Base-by-base conservation (phyloP, 352 stramenopile species). In the Globisporangium uncinulatum region DNA sequence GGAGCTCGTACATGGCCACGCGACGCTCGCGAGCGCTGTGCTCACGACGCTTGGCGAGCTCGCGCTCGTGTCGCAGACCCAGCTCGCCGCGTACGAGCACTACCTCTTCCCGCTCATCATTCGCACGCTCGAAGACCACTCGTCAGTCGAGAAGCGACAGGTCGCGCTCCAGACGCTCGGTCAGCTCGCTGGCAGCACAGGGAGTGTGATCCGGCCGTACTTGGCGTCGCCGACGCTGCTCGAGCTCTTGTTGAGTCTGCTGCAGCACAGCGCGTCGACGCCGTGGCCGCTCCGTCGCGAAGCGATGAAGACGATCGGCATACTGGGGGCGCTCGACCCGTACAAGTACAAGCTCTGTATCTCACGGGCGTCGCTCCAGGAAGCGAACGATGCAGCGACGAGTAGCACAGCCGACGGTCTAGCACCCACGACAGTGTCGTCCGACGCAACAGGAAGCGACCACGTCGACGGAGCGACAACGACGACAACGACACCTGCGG, bases 61-160 rank as follows among this genome's bases (percentile, higher is more conserved):
- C 20, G 90, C 94, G 24, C 66, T 93, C 10, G 95, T 98, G 17
- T 87, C 94, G 20, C 83, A 96, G 51, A 81, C 74, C 11, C 83
- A 96, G 41, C 88, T 98, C 29, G 76, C 84, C n/a, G 89, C 89
- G 19, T 99, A 97, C 78, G 81, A 98, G 43, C 83, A 93, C 7
- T 88, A 97, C 36, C 69, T 99, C 4, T 95, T 99, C 65, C 94
- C 97, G 39, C 79, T 98, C 51, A 98, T 99, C 57, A 86, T 99
- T 45, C 77, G 97, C 56, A 98, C 93, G 44, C 78, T 99, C 43
- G 89, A 98, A 66, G 97, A 99, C 55, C 94, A 98, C 54, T 97
- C 92, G 51, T 98, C 91, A 37, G 80, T 94, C 37, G 92, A 96
- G 57, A 99, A 99, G 63, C 83, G 97, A 31, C 83, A 97, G 63